Conservation (phyloP, 768 basidiomycete genomes). For the Candolleomyces eurysporus region DNA sequence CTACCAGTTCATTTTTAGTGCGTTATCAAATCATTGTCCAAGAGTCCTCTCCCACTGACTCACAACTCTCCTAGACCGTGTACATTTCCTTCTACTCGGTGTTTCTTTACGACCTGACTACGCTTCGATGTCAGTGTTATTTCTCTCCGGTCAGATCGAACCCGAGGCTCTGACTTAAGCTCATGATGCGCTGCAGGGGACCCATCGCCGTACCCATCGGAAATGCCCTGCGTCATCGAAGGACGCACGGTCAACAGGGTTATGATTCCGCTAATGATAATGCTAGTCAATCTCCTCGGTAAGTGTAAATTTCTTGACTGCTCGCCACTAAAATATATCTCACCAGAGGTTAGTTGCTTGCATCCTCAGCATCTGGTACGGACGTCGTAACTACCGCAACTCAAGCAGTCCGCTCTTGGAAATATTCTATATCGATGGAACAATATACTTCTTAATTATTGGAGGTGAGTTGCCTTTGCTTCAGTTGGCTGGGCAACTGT, state of each 20-base stretch:
- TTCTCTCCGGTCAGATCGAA: too few relatives aligned
- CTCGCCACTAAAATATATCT: neutral
- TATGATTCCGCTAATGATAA: neutral
- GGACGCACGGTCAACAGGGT: too few relatives aligned
- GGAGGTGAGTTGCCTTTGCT: too few relatives aligned
- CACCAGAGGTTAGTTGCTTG: neutral
- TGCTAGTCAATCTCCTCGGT: too few relatives aligned
- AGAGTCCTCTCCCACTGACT: neutral
- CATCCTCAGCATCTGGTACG: conserved; percentile 7
- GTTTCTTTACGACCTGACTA: too few relatives aligned
- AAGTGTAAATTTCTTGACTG: too few relatives aligned
- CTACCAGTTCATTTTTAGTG: neutral
- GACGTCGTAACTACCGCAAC: neutral
- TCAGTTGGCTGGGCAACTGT: too few relatives aligned
- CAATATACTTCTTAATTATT: neutral
- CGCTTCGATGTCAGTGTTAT: too few relatives aligned
- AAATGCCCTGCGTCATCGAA: too few relatives aligned
- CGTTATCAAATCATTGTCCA: neutral
- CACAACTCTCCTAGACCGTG: neutral
- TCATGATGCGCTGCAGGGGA: too few relatives aligned
- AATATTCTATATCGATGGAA: neutral
- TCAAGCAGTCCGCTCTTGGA: neutral
- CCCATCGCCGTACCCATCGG: too few relatives aligned
- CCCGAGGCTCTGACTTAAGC: too few relatives aligned
- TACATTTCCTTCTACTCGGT: neutral